Evolutionary conservation across 768 basidiomycete genomes (phyloP), one percentile per base, ranked within the genome.

Genomic region (Kwoniella heveanensis): DNA sequence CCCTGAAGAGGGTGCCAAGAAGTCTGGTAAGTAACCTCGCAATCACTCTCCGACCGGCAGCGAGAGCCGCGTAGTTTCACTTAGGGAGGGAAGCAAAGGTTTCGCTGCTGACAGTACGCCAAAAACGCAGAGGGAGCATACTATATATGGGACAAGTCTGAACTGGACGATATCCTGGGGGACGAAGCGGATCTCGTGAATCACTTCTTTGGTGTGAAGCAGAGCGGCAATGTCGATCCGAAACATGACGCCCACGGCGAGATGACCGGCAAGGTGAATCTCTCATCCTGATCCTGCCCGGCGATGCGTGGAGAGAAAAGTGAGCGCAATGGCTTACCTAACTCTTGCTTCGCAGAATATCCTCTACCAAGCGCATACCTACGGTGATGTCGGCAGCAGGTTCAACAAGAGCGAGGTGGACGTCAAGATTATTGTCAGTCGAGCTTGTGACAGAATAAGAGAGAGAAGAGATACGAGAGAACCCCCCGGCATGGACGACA

Each of bases 401-500:
- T 62, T 54, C 47, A 36, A 57, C 32, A 48, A 65, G 29, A 39
- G 60, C 8, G 65, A 55, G 8, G 70, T 70, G 5, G 70, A 80
- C 19, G 74, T 78, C 1, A 64, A 66, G 30, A 24, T 32, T 4
- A 65, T 70, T 10, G 59, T 82, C 10, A 55, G 64, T 13, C 44
- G 57, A 6, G 70, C 63, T 13, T 60, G 78, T 37, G 53, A 21
- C 3, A 66, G 62, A 36, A 68, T 82, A 15, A 78, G 77, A 39
- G 65, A 70, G 13, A 68, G 74, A 39, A 70, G 82, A 6, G 81
- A 83, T 53, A 64, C 71, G 61, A 65, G 82, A 19, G 81, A 82
- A 15, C 65, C 79, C 21, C 82, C 82, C 9, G 82, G 82, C 51
- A 64, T 82, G 37, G 82, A 83, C 67, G 82, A 83, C 67, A 83